Evolutionary conservation across 441 rosid genomes (phyloP).

Genomic region (Eruca vesicaria): DNA sequence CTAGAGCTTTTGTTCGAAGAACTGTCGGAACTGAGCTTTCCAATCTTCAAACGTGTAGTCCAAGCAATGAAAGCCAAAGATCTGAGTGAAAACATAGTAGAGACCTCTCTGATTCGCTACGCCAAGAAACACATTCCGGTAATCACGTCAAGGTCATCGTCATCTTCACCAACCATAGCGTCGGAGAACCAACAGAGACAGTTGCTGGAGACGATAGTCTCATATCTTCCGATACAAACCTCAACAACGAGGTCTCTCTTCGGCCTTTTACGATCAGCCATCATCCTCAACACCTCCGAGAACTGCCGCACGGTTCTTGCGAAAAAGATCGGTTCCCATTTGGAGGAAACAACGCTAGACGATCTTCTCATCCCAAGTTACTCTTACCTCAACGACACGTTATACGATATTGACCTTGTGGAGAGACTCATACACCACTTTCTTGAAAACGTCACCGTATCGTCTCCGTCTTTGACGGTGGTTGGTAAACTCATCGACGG

Average conservation of each 20-base stretch:
- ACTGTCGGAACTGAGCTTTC: slow-evolving; percentile 39
- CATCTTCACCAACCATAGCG: slow-evolving; percentile 36
- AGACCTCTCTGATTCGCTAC: slow-evolving; percentile 49
- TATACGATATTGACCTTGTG: slow-evolving; percentile 59
- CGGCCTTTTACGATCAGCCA: slow-evolving; percentile 48
- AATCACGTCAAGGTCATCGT: slow-evolving; percentile 40
- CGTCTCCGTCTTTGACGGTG: slow-evolving; percentile 51
- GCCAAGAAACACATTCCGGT: slow-evolving; percentile 51
- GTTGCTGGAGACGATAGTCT: slow-evolving; percentile 47
- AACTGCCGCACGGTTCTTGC: slow-evolving; percentile 41
- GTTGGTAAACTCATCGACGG: slow-evolving; percentile 63
- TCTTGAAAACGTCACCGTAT: slow-evolving; percentile 34
- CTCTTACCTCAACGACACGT: slow-evolving; percentile 59
- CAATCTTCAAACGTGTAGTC: slow-evolving; percentile 43
- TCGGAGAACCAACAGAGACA: slow-evolving; percentile 52
- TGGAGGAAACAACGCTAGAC: slow-evolving; percentile 59
- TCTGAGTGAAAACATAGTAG: slow-evolving; percentile 40
- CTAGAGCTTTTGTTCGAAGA: slow-evolving; percentile 46
- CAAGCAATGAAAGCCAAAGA: slow-evolving; percentile 39
- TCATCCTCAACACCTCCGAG: slow-evolving; percentile 52
- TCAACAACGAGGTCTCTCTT: slow-evolving; percentile 44
- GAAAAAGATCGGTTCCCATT: slow-evolving; percentile 48
- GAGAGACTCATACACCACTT: slow-evolving; percentile 49
- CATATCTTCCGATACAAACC: slow-evolving; percentile 39
- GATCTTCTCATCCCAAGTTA: slow-evolving; percentile 67